These are phyloP conservation scores for Petunia hybrid DNA, from an alignment of 305 asterid species.

Conservation along the genomic window DNA sequence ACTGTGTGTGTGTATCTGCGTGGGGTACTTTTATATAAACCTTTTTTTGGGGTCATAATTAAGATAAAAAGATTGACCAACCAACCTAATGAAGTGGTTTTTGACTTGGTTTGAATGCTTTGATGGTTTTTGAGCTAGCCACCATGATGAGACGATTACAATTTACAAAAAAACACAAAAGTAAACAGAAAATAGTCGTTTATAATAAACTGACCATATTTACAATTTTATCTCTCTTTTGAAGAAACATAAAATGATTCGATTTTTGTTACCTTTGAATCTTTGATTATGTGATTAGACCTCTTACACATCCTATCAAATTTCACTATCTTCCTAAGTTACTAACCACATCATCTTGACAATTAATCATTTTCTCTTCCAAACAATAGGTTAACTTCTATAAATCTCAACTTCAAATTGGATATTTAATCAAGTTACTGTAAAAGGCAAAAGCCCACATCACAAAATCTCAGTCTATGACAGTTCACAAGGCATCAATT, in stretches of 20 bases:
- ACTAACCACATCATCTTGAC: not conserved
- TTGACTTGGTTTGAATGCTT: not conserved
- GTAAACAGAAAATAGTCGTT: too few relatives aligned
- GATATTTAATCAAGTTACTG: not conserved
- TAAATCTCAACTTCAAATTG: not conserved
- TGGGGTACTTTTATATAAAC: too few relatives aligned
- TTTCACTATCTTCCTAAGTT: not conserved
- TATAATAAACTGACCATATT: too few relatives aligned
- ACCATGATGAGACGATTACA: too few relatives aligned
- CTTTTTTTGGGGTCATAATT: too few relatives aligned
- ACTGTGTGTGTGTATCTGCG: too few relatives aligned
- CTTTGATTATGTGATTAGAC: not conserved
- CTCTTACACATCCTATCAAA: not conserved
- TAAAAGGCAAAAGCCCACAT: constrained; percentile 1
- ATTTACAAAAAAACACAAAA: too few relatives aligned
- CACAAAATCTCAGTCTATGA: constrained; percentile 24
- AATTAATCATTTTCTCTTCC: not conserved
- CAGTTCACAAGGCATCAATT: constrained; percentile 1
- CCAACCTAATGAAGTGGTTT: not conserved
- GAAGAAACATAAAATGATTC: too few relatives aligned
- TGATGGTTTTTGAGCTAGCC: too few relatives aligned
- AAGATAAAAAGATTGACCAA: too few relatives aligned
- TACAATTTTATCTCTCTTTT: too few relatives aligned
- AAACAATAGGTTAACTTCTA: not conserved
- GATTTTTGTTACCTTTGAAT: not conserved